phyloP scores from a whole-genome alignment of 768 basidiomycete species.

The Pleurotus ostreatus region DNA sequence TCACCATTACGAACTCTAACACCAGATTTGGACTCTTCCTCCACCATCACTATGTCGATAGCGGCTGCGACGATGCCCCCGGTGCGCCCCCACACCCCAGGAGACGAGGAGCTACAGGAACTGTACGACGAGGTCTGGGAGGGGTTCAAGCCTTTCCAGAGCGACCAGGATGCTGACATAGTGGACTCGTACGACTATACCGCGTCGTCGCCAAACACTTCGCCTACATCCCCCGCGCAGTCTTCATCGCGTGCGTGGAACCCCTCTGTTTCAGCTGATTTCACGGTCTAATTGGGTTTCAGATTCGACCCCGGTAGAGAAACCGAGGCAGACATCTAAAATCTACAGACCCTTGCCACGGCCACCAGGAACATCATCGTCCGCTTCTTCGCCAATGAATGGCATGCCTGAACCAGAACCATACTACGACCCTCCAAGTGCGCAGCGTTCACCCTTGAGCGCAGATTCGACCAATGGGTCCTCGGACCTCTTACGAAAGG shows the following conservation, averaged over 20 bases:
- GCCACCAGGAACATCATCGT: slow-evolving; percentile 34
- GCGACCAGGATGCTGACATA: slow-evolving; percentile 32
- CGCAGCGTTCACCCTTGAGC: slow-evolving; percentile 4
- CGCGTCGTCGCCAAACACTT: slow-evolving; percentile 13
- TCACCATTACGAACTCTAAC: neutral
- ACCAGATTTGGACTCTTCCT: neutral
- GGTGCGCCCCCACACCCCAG: slow-evolving; percentile 30
- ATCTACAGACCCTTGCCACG: slow-evolving; percentile 37
- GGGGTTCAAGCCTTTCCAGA: slow-evolving; percentile 38
- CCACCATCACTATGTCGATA: neutral
- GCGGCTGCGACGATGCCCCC: neutral
- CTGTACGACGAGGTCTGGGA: slow-evolving; percentile 77
- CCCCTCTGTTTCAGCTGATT: slow-evolving; percentile 5
- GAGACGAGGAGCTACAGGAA: slow-evolving; percentile 68
- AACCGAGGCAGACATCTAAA: slow-evolving; percentile 20
- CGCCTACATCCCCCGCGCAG: slow-evolving; percentile 14
- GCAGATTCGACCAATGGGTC: slow-evolving; percentile 17
- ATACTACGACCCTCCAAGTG: slow-evolving; percentile 24
- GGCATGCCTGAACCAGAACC: slow-evolving; percentile 42
- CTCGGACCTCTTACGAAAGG: slow-evolving; percentile 15
- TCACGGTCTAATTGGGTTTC: neutral
- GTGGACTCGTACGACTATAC: slow-evolving; percentile 33
- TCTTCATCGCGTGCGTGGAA: slow-evolving; percentile 14
- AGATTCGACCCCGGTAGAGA: slow-evolving; percentile 8
- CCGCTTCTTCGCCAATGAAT: slow-evolving; percentile 19